Evolutionary conservation across 2,329 filamentous ascomycete genomes (phyloP), one percentile per base, ranked within the genome.

Genomic region (Fusarium pseudocircinatum): DNA sequence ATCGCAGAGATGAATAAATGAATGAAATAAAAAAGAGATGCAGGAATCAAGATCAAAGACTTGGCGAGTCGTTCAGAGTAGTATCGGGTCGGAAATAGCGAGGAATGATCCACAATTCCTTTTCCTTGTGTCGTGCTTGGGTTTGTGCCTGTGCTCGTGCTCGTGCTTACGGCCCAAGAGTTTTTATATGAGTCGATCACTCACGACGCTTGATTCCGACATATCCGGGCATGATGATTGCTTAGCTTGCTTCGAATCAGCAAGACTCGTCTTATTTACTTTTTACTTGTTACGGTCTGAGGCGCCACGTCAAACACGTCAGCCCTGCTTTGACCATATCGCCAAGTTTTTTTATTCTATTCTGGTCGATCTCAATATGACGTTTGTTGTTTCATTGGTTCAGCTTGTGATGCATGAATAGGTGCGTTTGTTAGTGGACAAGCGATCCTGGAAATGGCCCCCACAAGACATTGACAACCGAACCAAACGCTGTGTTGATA

Each of bases 271-370:
- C 58, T 69, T 43, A 66, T 40, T 66, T 43, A 42, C 26, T 11
- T 36, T 28, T 32, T 22, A n/a, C 15, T 37, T 24, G 37, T 37
- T 28, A 24, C 32, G 49, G 60, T 57, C 49, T 36, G 63, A 67
- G 50, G 58, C 61, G 63, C 74, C 73, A 72, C 61, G 67, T 59
- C 63, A 70, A 71, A 76, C 63, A 74, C 74, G 74, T 76, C 68
- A 77, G 75, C 72, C 67, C 60, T 60, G 70, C 46, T 58, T 73
- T 67, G 70, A 43, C 60, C 70, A 60, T 60, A 73, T 67, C 67
- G 59, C 54, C 70, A 74, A 60, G 69, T n/a, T 73, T 72, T 60
- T 66, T 64, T 53, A 30, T 53, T 61, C 67, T 40, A 43, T 60
- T 59, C 52, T 52, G 47, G 62, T 54, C 67, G 60, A 69, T 72